phyloP scores from a whole-genome alignment of 768 basidiomycete genomes.

The Neoboletus brunneissimus region DNA sequence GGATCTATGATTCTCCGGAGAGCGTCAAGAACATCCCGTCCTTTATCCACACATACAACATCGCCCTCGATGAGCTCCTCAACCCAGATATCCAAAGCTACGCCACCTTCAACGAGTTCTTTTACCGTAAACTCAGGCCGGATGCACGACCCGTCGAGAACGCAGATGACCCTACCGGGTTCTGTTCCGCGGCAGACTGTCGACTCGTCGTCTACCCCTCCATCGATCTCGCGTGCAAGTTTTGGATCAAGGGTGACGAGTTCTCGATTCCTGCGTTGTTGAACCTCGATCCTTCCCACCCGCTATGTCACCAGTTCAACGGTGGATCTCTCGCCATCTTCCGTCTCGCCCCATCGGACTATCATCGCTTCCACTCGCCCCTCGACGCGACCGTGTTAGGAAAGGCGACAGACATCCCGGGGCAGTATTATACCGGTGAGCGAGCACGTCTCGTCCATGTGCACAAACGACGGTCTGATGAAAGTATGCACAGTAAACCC shows the following conservation, averaged over 20 bases:
- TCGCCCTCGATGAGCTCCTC: slow-evolving; percentile 58
- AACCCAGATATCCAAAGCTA: slow-evolving; percentile 61
- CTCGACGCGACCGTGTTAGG: slow-evolving; percentile 50
- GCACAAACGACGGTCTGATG: not conserved
- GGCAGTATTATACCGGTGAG: slow-evolving; percentile 61
- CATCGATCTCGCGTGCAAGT: slow-evolving; percentile 55
- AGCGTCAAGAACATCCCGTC: slow-evolving; percentile 51
- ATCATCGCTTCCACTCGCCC: slow-evolving; percentile 78
- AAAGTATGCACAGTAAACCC: slow-evolving; percentile 55
- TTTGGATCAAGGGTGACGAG: slow-evolving; percentile 76
- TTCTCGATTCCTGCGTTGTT: slow-evolving; percentile 68
- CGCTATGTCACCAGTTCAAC: slow-evolving; percentile 40
- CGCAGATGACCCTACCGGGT: slow-evolving; percentile 45
- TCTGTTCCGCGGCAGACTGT: slow-evolving; percentile 72
- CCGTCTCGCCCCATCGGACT: slow-evolving; percentile 77
- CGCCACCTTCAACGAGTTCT: slow-evolving; percentile 76
- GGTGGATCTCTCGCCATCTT: slow-evolving; percentile 60
- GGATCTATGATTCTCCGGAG: slow-evolving; percentile 51
- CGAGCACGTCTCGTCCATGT: not conserved
- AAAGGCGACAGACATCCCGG: slow-evolving; percentile 44
- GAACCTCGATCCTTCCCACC: slow-evolving; percentile 41
- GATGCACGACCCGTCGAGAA: slow-evolving; percentile 61
- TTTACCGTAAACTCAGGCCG: slow-evolving; percentile 55
- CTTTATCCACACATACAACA: slow-evolving; percentile 53
- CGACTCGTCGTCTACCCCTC: slow-evolving; percentile 67